These are phyloP conservation scores for Vishniacozyma victoriae DNA, from an alignment of 768 basidiomycete genomes.

Conservation along the genomic window DNA sequence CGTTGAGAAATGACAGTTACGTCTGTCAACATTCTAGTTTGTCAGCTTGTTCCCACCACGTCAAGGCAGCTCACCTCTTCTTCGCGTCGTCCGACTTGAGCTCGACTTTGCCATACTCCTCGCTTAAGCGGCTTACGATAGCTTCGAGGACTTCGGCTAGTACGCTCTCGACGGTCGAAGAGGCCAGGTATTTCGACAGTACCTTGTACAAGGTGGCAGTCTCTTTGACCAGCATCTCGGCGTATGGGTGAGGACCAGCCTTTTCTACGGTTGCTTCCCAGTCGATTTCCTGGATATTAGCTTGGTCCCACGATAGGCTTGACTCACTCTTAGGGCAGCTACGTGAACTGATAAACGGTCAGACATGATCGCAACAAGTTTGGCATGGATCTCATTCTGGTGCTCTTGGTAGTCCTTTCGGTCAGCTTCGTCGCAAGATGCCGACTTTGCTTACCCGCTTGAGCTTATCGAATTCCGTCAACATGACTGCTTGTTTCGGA, in stretches of 20 bases:
- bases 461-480: conserved; percentile 96
- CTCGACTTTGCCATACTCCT: conserved; percentile 77
- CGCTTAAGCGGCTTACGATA: conserved; percentile 81
- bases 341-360: conserved; percentile 84
- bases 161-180: conserved; percentile 76
- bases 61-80: conserved; percentile 56
- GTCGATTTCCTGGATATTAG: conserved; percentile 58
- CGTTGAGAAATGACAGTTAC: conserved; percentile 70
- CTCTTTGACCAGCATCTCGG: conserved; percentile 88
- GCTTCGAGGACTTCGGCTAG: conserved; percentile 92
- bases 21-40: conserved; percentile 67
- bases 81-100: conserved; percentile 78
- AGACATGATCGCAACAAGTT: conserved; percentile 96
- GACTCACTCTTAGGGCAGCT: conserved; percentile 65
- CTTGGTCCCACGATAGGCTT: neutral
- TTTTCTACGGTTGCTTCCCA: conserved; percentile 56
- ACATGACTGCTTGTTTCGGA: conserved; percentile 90
- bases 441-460: conserved; percentile 63
- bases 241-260: conserved; percentile 55
- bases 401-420: conserved; percentile 96
- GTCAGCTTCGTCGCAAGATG: conserved; percentile 4
- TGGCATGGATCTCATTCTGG: conserved; percentile 96
- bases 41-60: neutral
- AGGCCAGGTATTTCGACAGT: conserved; percentile 77
- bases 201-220: conserved; percentile 94